phyloP scores from a whole-genome alignment of 306 rosid species.

The Sphenostylis stenocarpa region DNA sequence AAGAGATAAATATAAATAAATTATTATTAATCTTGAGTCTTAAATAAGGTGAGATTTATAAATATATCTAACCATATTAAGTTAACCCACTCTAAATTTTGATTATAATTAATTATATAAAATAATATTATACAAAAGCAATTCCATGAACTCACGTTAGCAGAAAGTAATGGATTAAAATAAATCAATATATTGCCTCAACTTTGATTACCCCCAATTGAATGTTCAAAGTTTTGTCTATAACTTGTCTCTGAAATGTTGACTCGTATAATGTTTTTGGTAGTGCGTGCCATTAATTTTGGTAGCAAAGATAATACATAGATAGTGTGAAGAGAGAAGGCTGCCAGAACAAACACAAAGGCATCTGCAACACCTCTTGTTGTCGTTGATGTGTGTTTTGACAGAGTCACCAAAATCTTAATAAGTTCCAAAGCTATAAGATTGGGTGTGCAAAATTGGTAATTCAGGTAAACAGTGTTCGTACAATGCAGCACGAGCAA shows the following conservation, averaged over 20 bases:
- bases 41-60: too few relatives aligned
- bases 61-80: too few relatives aligned
- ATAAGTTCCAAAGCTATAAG: constrained; percentile 48
- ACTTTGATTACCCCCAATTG: background rate
- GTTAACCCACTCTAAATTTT: too few relatives aligned
- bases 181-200: too few relatives aligned
- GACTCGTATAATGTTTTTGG: constrained; percentile 27
- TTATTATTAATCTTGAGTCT: too few relatives aligned
- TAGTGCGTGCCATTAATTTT: constrained; percentile 28
- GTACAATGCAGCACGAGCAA: background rate
- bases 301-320: background rate
- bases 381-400: background rate
- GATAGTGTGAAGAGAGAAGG: background rate
- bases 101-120: too few relatives aligned
- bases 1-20: too few relatives aligned
- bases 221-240: background rate
- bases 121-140: too few relatives aligned
- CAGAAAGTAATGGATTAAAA: too few relatives aligned
- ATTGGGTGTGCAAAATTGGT: constrained; percentile 14
- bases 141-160: too few relatives aligned
- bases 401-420: constrained; percentile 35
- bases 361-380: background rate
- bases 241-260: constrained; percentile 2
- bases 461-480: constrained; percentile 29
- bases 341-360: constrained; percentile 5